A percentile compares a stretch with the other conserved stretches of the same genome.
These are phyloP conservation scores for Tagetes patula DNA, from an alignment of 129 eudicot genomes.

Conservation along the genomic window DNA sequence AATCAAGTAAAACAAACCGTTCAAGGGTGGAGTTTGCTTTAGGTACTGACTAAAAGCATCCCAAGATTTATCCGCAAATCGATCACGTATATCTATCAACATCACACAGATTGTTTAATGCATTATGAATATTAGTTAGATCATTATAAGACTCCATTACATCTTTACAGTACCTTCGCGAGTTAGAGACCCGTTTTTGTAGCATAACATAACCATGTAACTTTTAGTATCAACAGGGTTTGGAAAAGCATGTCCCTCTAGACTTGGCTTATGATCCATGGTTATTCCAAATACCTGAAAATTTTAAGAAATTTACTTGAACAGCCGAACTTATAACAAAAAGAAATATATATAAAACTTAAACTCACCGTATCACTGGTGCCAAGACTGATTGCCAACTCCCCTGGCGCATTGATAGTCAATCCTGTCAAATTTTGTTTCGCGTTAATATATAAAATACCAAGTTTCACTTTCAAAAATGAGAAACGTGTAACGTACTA, in stretches of 20 bases:
- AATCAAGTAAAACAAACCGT: conserved; percentile 50
- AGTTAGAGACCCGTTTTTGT: conserved; percentile 89
- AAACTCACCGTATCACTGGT: conserved; percentile 92
- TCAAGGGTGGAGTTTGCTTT: conserved; percentile 72
- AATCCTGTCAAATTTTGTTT: conserved; percentile 54
- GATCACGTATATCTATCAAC: conserved; percentile 71
- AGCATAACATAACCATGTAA: conserved; percentile 92
- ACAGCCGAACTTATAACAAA: not conserved
- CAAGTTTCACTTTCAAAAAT: conserved; percentile 20
- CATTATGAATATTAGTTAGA: not conserved
- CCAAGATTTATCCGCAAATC: conserved; percentile 80
- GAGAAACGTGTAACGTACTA: not conserved
- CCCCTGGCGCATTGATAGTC: conserved; percentile 93
- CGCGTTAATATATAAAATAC: conserved; percentile 7
- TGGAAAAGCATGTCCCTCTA: conserved; percentile 92
- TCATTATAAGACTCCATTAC: conserved; percentile 6
- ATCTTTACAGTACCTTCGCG: conserved; percentile 70
- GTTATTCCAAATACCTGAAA: conserved; percentile 85
- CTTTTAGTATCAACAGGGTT: conserved; percentile 84
- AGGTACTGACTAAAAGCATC: conserved; percentile 71
- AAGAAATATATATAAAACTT: not conserved
- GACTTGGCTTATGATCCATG: conserved; percentile 62
- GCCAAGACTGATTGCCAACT: conserved; percentile 96
- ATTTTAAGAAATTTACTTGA: not conserved
- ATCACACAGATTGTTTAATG: conserved; percentile 18